Evolutionary conservation across 805 yeast species (phyloP), one percentile per base, ranked within the genome.

Genomic region (Pichia cabralensis): DNA sequence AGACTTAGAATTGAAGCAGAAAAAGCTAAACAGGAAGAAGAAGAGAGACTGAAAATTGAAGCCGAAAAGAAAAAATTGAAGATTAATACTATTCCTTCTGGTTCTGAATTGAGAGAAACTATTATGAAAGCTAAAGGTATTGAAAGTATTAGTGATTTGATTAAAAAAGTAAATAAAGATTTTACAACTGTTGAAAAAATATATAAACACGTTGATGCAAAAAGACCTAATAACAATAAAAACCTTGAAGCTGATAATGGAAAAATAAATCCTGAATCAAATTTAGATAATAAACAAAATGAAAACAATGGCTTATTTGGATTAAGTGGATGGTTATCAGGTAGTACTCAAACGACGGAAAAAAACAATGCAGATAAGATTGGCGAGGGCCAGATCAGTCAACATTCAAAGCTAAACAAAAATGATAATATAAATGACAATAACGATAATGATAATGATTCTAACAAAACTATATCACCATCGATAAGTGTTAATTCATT

Each of bases 91-190:
- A 56, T 72, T 34, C 79, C 79, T 1, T 66, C 76, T 0, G 78
- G 78, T 2, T 55, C 69, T 1, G 72, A 71, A 43, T 58, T 72
- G 18, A 49, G 78, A 28, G 74, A 71, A 41, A 75, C 76, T 0
- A 78, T 81, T 19, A 76, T 80, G 35, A 72, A 74, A 38, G 85
- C 86, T 3, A 80, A 79, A 47, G 89, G 89, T 43, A 74, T 79
- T 35, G 76, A 76, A 40, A 70, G 80, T 18, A 80, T 80, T 8
- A 66, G 68, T 15, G 83, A 79, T 37, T 64, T 80, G 45, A 80
- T 80, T 44, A 70, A 67, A 31, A 78, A 73, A 44, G 80, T 80
- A 34, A 73, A 71, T 46, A 64, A 64, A 35, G 71, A 77, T 38
- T 55, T 54, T 31, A 39, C 52, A 6, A 44, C 53, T 30, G 48